Evolutionary conservation across 257 asterid genomes (phyloP).

Genomic region (Solanum lycopersicoides): DNA sequence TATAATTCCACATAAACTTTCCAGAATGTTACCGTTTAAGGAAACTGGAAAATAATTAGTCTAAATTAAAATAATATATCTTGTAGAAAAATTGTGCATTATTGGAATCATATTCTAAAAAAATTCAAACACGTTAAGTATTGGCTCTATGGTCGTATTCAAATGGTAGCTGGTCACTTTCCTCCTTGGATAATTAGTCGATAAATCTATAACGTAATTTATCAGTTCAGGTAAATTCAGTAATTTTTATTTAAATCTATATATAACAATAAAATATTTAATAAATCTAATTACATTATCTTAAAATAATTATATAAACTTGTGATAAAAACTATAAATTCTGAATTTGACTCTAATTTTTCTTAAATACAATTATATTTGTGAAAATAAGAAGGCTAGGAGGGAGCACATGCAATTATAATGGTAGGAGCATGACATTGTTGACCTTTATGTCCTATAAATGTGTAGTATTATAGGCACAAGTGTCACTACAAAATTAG

Average conservation of each 20-base stretch:
- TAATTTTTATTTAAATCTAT: background rate
- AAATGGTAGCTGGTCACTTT: background rate
- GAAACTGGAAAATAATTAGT: background rate
- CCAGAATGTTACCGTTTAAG: background rate
- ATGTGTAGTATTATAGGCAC: background rate
- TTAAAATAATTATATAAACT: background rate
- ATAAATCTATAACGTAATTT: background rate
- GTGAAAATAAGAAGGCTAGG: background rate
- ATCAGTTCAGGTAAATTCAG: background rate
- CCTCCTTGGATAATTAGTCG: background rate
- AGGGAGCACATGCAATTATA: background rate
- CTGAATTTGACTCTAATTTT: fast-evolving
- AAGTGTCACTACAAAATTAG: background rate
- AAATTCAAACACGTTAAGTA: background rate
- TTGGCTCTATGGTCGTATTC: background rate
- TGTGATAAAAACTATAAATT: background rate
- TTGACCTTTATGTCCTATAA: slow-evolving; percentile 13
- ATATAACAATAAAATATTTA: background rate
- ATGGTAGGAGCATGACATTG: slow-evolving; percentile 21
- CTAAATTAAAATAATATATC: background rate
- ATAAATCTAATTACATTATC: background rate
- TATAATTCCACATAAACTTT: background rate
- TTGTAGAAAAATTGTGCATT: background rate
- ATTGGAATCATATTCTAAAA: background rate
- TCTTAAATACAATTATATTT: background rate